phyloP scores from a whole-genome alignment of 1,139 yeast species.

The Kodamaea alishanica region DNA sequence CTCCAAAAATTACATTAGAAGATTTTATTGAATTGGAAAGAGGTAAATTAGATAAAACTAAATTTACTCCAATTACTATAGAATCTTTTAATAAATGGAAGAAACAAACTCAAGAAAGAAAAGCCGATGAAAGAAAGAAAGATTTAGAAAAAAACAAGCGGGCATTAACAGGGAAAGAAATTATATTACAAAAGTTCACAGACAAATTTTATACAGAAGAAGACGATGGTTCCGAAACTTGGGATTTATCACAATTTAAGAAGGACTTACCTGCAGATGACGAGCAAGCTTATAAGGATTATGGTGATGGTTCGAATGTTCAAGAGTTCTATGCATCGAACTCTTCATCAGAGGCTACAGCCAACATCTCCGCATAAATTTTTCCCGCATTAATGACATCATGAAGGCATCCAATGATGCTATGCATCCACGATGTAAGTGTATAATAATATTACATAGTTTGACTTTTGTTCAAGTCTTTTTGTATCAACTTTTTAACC shows the following conservation, averaged over 20 bases:
- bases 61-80: constrained; percentile 83
- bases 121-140: constrained; percentile 56
- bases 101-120: constrained; percentile 58
- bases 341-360: too few species aligned
- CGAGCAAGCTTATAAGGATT: constrained; percentile 46
- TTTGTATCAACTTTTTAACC: not conserved
- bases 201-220: constrained; percentile 58
- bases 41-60: constrained; percentile 70
- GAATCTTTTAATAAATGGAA: constrained; percentile 89
- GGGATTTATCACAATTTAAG: constrained; percentile 68
- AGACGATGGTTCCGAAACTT: constrained; percentile 54
- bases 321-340: constrained; percentile 25
- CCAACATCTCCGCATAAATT: too few species aligned
- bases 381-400: too few species aligned
- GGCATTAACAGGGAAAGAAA: constrained; percentile 73
- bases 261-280: constrained; percentile 40
- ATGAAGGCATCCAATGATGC: too few species aligned
- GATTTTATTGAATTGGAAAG: constrained; percentile 95
- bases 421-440: too few species aligned
- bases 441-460: not conserved
- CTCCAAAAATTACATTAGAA: constrained; percentile 90
- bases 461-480: not conserved
- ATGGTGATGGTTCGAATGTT: constrained; percentile 47
- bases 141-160: constrained; percentile 46
- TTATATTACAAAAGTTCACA: constrained; percentile 68